A percentile compares a stretch with the other conserved stretches of the same genome.
These are phyloP conservation scores for Naganishia cerealis DNA, from an alignment of 1,284 basidiomycete species.

Conservation along the genomic window DNA sequence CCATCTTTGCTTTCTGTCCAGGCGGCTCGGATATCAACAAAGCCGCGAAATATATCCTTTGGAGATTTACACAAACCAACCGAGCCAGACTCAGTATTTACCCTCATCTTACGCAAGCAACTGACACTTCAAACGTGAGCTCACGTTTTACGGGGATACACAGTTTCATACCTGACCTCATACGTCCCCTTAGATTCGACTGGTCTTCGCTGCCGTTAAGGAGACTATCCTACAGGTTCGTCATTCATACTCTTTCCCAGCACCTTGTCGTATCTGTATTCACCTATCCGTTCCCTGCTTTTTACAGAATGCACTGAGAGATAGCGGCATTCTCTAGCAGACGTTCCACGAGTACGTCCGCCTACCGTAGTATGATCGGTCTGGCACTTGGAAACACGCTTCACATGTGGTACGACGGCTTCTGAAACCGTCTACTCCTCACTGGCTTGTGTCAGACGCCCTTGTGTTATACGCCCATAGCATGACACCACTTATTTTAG, in stretches of 20 bases:
- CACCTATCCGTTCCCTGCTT: background rate
- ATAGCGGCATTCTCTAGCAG: conserved; percentile 51
- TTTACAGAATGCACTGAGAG: conserved; percentile 49
- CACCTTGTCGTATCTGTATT: background rate
- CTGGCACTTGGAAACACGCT: background rate
- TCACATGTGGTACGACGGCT: background rate
- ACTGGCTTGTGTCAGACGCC: background rate
- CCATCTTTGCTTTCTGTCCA: conserved; percentile 13
- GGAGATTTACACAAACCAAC: conserved; percentile 95
- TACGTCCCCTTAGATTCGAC: conserved; percentile 59
- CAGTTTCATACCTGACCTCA: background rate
- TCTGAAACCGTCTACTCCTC: background rate
- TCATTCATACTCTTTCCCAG: background rate
- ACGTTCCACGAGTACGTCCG: background rate
- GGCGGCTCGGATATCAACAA: conserved; percentile 94
- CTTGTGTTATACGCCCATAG: background rate
- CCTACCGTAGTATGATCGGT: background rate
- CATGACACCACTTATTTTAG: background rate
- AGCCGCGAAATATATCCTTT: conserved; percentile 94
- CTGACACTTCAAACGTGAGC: conserved; percentile 66
- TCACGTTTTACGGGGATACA: background rate
- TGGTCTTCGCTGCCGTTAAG: conserved; percentile 95
- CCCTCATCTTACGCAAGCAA: conserved; percentile 71
- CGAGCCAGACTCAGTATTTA: conserved; percentile 82
- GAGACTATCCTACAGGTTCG: conserved; percentile 81